Evolutionary conservation across 2,329 filamentous ascomycete species (phyloP).

Genomic region (Aspergillus pseudoglaucus): DNA sequence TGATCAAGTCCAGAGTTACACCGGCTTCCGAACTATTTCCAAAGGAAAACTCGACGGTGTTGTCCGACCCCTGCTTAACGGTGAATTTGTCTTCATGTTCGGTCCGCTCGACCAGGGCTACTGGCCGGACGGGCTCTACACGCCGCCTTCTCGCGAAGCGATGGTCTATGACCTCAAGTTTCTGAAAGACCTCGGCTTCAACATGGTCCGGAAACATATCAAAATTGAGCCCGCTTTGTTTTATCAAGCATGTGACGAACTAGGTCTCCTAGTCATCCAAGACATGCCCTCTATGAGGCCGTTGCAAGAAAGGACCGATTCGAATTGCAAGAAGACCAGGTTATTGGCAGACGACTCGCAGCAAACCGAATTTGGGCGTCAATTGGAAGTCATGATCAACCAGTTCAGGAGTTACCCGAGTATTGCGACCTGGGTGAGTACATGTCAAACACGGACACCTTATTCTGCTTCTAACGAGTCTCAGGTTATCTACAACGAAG

Average conservation of each 20-base stretch:
- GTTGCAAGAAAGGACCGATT: constrained; percentile 26
- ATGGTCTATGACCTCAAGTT: constrained; percentile 61
- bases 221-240: constrained; percentile 63
- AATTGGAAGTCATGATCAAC: constrained; percentile 55
- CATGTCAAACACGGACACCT: background rate
- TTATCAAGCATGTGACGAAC: constrained; percentile 60
- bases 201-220: constrained; percentile 67
- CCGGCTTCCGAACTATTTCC: constrained; percentile 60
- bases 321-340: constrained; percentile 10
- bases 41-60: constrained; percentile 52
- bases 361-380: constrained; percentile 59
- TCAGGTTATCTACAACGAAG: constrained; percentile 64
- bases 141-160: constrained; percentile 58
- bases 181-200: constrained; percentile 61
- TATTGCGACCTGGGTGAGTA: constrained; percentile 56
- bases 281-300: constrained; percentile 61
- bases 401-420: constrained; percentile 60
- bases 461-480: background rate
- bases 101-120: constrained; percentile 65
- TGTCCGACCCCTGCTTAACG: constrained; percentile 59
- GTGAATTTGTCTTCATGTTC: constrained; percentile 62
- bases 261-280: constrained; percentile 62
- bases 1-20: constrained; percentile 58
- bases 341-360: constrained; percentile 40
- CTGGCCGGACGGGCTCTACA: constrained; percentile 65